Percentiles rank a stretch among this genome's conserved stretches.
phyloP scores from a whole-genome alignment of 1,284 basidiomycete species.

The Heterobasidion irregulare region DNA sequence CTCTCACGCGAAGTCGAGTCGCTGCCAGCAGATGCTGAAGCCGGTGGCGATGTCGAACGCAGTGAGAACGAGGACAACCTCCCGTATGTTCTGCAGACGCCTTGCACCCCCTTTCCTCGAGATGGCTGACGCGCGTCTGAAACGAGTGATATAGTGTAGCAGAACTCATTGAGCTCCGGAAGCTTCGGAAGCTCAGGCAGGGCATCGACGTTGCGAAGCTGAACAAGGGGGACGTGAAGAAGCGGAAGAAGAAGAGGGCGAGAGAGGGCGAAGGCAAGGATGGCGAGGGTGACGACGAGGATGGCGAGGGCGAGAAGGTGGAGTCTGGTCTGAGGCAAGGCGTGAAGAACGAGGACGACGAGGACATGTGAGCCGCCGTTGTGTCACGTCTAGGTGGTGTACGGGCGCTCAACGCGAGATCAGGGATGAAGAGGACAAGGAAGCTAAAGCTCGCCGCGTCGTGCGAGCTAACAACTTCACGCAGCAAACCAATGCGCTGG shows the following conservation, averaged over 20 bases:
- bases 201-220: constrained; percentile 86
- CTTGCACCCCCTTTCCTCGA: background rate
- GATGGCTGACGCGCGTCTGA: constrained; percentile 7
- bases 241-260: constrained; percentile 46
- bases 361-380: constrained; percentile 18
- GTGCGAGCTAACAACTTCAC: constrained; percentile 92
- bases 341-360: constrained; percentile 29
- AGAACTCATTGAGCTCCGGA: constrained; percentile 82
- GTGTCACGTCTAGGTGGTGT: background rate
- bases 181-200: constrained; percentile 63
- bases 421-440: constrained; percentile 56
- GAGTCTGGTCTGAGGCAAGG: background rate
- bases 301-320: constrained; percentile 14
- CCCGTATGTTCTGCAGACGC: constrained; percentile 35
- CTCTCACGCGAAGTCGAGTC: constrained; percentile 32
- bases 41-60: constrained; percentile 16
- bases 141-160: constrained; percentile 41
- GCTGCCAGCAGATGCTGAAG: constrained; percentile 19
- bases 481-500: constrained; percentile 90
- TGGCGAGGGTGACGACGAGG: constrained; percentile 36
- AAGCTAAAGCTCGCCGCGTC: constrained; percentile 63
- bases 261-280: constrained; percentile 41
- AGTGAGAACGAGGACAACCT: constrained; percentile 29
- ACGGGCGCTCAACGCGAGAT: background rate
- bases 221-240: constrained; percentile 76